Base-by-base conservation (phyloP, 345 rosid genomes). In the Aquilaria yunnanensis region DNA sequence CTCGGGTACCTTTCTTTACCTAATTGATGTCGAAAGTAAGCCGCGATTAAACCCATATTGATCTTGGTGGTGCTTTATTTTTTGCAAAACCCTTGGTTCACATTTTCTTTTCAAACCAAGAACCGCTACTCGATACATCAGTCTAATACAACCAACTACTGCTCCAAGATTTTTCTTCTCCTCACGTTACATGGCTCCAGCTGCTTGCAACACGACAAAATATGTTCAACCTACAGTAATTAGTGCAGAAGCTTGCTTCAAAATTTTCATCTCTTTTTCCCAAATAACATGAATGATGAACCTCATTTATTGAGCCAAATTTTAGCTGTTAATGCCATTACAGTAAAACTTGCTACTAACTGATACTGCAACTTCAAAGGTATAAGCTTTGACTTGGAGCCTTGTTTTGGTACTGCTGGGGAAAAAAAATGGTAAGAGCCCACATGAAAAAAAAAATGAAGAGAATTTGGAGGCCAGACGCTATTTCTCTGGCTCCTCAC, bases 21-120 rank as follows among this genome's bases (percentile, higher is more conserved):
- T 32, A 72, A 78, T 57, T 60, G 31, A 12, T 61, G 51, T 30
- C 51, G 8, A 72, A 74, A 64, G 70, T 56, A 60, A 71, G 50
- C 59, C 32, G 66, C 71, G 37, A 72, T 59, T 66, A 69, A 60
- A 54, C 64, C 65, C 59, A 5, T 5, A 23, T 61, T n/a, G 23
- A 23, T 23, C 23, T 23, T 23, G 23, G 23, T 23, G 6, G 32
- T 14, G 37, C 64, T 66, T 54, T 65, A 34, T 51, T 37, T 8
- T 51, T 37, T 8, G 47, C 62, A 48, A 4, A 12, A n/a, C 52
- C 59, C 50, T 57, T 1, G 4, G 1, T 13, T n/a, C 31, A 51
- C 33, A 37, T 61, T 60, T 58, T 34, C 65, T 57, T 73, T 69
- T 47, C 6, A 32, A 6, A 74, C 61, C 59, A 47, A 32, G 8